Evolutionary conservation across 768 basidiomycete species (phyloP), one percentile per base, ranked within the genome.

Genomic region (Candolleomyces eurysporus): DNA sequence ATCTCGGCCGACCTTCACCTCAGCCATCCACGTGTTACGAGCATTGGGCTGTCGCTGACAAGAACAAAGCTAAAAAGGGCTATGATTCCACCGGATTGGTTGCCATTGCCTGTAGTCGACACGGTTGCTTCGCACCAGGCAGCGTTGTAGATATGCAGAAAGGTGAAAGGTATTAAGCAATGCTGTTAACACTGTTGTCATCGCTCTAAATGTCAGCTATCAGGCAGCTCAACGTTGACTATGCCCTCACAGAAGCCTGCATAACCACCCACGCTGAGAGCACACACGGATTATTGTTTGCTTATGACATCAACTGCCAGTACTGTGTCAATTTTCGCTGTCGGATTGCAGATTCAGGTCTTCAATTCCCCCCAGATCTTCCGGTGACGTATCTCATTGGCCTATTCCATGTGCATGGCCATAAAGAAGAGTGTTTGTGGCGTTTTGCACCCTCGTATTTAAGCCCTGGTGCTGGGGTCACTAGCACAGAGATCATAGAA

Each of bases 291-390:
- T 16, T 36, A 4, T 21, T 5, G 4, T 54, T 54, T 14, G 53
- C 53, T 4, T 75, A 76, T 61, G 73, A 75, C 64, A 67, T 75
- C 8, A 61, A 63, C 4, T 76, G 72, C 32, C 63, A 72, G 46
- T 75, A 69, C 61, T 48, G n/a, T 0, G 42, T 64, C 0, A 61
- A 70, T 36, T 67, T 73, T 31, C 16, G 31, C 2, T 46, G 61
- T 8, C 45, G 71, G 5, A 54, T 72, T 30, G 22, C 48, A 7
- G 8, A 58, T n/a, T n/a, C n/a, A n/a, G n/a, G 4, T 63, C 65
- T 22, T 5, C 46, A 0, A 46, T 40, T 17, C 50, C 66, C 0
- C 11, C 16, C 26, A 50, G 32, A 17, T 46, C 40, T 6, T 6
- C 3, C 6, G 0, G 32, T 68, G 0, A 13, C 17, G 10, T 21